These are phyloP conservation scores for Ashbya aceris DNA, from an alignment of 1,139 yeast species.

Conservation along the genomic window DNA sequence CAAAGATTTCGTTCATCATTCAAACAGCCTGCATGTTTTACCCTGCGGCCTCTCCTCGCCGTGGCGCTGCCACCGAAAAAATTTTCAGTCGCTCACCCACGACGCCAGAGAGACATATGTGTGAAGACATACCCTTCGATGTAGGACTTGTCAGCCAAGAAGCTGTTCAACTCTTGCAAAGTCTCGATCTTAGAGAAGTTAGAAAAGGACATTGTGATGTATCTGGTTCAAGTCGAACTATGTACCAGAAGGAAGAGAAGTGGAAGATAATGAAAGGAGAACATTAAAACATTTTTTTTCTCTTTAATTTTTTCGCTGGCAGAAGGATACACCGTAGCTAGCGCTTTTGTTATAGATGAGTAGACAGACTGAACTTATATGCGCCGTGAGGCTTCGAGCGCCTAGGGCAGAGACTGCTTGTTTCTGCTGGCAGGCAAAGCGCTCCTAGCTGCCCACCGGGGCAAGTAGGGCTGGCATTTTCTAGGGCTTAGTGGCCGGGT, in stretches of 20 bases:
- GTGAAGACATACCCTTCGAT: constrained; percentile 74
- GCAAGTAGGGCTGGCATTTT: too few species aligned
- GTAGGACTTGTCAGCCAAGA: constrained; percentile 88
- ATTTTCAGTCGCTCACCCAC: constrained; percentile 2
- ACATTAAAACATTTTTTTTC: constrained; percentile 1
- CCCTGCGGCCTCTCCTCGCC: neutral
- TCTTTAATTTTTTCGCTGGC: neutral
- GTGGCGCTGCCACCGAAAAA: neutral
- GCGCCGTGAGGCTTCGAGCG: too few species aligned
- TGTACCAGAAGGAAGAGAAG: neutral
- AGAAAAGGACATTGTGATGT: constrained; percentile 53
- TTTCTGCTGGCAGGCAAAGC: too few species aligned
- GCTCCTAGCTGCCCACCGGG: too few species aligned
- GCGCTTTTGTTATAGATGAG: neutral
- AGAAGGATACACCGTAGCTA: too few species aligned
- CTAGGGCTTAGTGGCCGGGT: too few species aligned
- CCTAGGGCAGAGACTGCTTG: too few species aligned
- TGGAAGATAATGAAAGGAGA: neutral
- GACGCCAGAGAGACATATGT: neutral
- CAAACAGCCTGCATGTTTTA: constrained; percentile 5
- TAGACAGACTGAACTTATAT: too few species aligned
- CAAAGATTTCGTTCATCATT: constrained; percentile 66
- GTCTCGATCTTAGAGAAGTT: constrained; percentile 77
- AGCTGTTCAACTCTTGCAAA: constrained; percentile 74
- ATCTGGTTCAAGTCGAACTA: neutral